Evolutionary conservation across 768 basidiomycete genomes (phyloP).

Genomic region (Termitomyces sp.): DNA sequence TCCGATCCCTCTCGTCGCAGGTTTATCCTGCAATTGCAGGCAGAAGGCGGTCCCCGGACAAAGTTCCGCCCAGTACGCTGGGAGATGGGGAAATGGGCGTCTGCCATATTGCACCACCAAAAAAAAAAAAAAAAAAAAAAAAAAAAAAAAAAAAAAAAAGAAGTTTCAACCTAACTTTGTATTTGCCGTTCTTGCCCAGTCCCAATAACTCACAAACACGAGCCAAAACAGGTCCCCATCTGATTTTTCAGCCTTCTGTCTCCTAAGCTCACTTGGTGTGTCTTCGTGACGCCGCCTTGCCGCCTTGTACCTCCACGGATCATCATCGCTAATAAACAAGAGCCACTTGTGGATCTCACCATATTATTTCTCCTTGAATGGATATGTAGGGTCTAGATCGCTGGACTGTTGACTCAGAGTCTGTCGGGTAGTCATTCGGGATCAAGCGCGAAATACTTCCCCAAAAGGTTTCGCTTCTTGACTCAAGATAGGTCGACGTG

Average conservation of each 20-base stretch:
- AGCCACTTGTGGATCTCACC: background rate
- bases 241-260: background rate
- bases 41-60: no score
- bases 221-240: background rate
- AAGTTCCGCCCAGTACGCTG: no score
- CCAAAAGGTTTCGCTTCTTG: background rate
- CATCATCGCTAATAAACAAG: background rate
- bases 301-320: constrained; percentile 4
- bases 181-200: background rate
- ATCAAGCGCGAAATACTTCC: background rate
- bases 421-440: no score
- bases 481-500: background rate
- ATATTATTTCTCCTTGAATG: background rate
- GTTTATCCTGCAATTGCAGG: no score
- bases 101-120: no score
- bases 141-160: no score
- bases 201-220: background rate
- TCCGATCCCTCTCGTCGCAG: no score
- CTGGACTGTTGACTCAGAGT: background rate
- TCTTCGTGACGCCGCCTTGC: background rate
- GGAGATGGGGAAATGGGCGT: no score
- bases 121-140: no score
- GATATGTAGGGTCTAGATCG: background rate
- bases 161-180: no score
- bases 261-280: background rate